Evolutionary conservation across 805 yeast genomes (phyloP).

Genomic region (Sugiyamaella americana): DNA sequence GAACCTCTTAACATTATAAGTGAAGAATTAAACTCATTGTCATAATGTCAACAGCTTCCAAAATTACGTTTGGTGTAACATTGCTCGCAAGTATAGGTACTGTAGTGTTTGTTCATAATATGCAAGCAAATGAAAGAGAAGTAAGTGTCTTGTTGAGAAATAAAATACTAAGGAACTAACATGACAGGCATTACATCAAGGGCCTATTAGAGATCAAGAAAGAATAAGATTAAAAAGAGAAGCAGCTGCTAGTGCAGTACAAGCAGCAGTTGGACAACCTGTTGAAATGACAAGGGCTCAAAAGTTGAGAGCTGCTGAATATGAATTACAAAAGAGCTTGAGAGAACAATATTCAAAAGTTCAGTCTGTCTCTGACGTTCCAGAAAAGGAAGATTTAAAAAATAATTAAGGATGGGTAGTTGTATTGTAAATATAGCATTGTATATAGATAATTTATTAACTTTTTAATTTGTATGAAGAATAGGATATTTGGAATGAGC

Average conservation of each 20-base stretch:
- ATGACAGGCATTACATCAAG: slow-evolving; percentile 21
- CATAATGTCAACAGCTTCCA: slow-evolving; percentile 73
- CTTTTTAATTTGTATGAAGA: too few relatives aligned
- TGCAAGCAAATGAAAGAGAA: slow-evolving; percentile 64
- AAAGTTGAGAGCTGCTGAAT: slow-evolving; percentile 18
- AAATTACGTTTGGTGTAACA: slow-evolving; percentile 61
- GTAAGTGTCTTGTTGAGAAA: slow-evolving; percentile 9
- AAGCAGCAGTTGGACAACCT: slow-evolving; percentile 12
- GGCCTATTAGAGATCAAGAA: slow-evolving; percentile 23
- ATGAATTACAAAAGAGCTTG: slow-evolving; percentile 21
- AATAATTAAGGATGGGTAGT: too few relatives aligned
- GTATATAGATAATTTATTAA: too few relatives aligned
- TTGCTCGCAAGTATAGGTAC: slow-evolving; percentile 52
- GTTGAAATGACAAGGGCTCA: slow-evolving; percentile 17
- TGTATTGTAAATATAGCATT: too few relatives aligned
- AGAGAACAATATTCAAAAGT: slow-evolving; percentile 21
- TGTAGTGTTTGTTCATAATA: slow-evolving; percentile 60
- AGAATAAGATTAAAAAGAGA: slow-evolving; percentile 20
- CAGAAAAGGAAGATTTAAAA: too few relatives aligned
- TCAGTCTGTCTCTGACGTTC: slow-evolving; percentile 16
- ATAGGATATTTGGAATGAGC: too few relatives aligned
- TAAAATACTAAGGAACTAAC: background rate
- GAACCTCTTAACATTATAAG: too few relatives aligned
- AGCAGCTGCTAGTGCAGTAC: slow-evolving; percentile 16
- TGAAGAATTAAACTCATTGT: too few relatives aligned